Base-by-base conservation (phyloP, 306 rosid species). In the Citrullus colocynthis region DNA sequence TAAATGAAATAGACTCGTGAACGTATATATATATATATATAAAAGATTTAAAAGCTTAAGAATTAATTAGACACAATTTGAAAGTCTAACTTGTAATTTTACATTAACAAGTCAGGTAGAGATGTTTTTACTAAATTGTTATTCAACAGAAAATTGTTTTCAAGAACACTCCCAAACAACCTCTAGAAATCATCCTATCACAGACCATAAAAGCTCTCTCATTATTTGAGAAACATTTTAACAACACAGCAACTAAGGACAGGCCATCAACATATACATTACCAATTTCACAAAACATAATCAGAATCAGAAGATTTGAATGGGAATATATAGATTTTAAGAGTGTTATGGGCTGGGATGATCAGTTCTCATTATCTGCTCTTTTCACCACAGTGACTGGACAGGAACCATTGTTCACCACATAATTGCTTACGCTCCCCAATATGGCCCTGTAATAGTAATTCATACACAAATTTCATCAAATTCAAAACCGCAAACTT, bases 371-470 rank as follows among this genome's bases (percentile, higher is more conserved):
- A 48, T 45, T 69, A 1, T 76, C 82, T 18, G 28, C 21, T 8
- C 61, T 70, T 86, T 94, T 94, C 75, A 94, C 97, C 28, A 94
- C 98, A 32, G 91, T 94, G 30, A 91, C 88, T 0, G 97, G 94
- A 48, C 98, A 91, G 0, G 85, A 8, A 16, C 89, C 97, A 69
- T 88, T 79, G 61, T 88, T 93, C 85, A 93, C 91, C 45, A 91
- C 93, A 28, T 79, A 72, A 86, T 90, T 90, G 89, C 98, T 93
- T 1, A 93, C 98, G 78, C 98, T 93, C 9, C 98, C 98, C 89
- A 93, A 71, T 56, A 93, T 74, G 6, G 64, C 97, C 87, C 97
- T 93, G 87, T 12, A 73, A 84, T 34, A 80, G 1, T 52, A 15
- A 51, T 45, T 28, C 63, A 63, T 67, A 76, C 65, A 74, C 77